phyloP scores from a whole-genome alignment of 306 rosid genomes.

The Crotalaria pallida region DNA sequence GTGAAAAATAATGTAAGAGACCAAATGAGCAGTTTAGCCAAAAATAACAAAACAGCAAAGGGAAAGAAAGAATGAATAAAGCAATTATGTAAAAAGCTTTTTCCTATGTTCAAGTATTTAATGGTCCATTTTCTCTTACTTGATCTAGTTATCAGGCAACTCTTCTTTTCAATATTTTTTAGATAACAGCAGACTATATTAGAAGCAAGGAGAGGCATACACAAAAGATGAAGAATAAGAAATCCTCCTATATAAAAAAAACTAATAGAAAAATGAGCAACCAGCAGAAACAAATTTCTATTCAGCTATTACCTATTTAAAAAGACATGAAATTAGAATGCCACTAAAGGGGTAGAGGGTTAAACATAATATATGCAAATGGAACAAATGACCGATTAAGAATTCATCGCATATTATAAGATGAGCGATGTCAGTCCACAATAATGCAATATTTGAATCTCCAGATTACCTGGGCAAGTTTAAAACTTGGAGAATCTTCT shows the following conservation, averaged over 20 bases:
- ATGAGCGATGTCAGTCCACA: constrained; percentile 11
- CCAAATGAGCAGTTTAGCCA: no score
- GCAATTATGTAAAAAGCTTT: no score
- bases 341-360: neutral
- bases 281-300: neutral
- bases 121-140: no score
- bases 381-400: neutral
- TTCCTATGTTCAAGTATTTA: no score
- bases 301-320: neutral
- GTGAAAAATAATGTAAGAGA: no score
- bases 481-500: constrained; percentile 83
- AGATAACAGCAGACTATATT: no score
- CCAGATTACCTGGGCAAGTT: constrained; percentile 87
- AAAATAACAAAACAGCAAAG: no score
- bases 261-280: neutral
- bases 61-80: no score
- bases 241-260: neutral
- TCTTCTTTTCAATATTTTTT: no score
- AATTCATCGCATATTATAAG: neutral
- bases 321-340: constrained; percentile 12
- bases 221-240: neutral
- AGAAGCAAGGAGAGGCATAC: no score
- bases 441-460: neutral
- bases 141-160: no score
- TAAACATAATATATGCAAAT: neutral